These are phyloP conservation scores for Phoenix roebelenii DNA, from an alignment of 176 grass and related monocot species.

Conservation along the genomic window DNA sequence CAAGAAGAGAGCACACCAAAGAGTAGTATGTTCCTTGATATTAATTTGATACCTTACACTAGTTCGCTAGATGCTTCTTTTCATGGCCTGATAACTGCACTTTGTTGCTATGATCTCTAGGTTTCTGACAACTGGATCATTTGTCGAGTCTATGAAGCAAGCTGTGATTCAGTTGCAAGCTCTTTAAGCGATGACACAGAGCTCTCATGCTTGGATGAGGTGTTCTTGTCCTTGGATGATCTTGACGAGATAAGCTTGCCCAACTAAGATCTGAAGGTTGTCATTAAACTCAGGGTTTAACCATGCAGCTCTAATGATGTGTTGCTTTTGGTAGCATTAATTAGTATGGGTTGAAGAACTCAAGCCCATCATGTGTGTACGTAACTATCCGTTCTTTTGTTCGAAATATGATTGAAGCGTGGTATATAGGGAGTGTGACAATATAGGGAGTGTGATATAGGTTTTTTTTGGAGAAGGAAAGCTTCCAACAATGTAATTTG, in stretches of 20 bases:
- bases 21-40: constrained; percentile 31
- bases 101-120: constrained; percentile 28
- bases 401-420: too few relatives aligned
- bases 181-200: constrained; percentile 58
- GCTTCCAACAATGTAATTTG: too few relatives aligned
- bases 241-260: constrained; percentile 91
- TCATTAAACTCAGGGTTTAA: too few relatives aligned
- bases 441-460: too few relatives aligned
- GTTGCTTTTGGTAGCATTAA: neutral
- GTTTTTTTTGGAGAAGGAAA: too few relatives aligned
- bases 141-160: constrained; percentile 68
- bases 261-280: constrained; percentile 5
- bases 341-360: neutral
- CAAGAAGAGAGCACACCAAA: constrained; percentile 31
- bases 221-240: constrained; percentile 94
- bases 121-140: constrained; percentile 64
- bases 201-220: constrained; percentile 92
- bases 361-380: too few relatives aligned
- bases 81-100: too few relatives aligned
- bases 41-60: neutral
- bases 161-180: constrained; percentile 26
- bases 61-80: too few relatives aligned
- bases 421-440: too few relatives aligned
- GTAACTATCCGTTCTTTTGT: too few relatives aligned
- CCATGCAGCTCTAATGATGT: neutral